Conservation (phyloP, 2,329 filamentous ascomycete species). For the Diaporthe sp. region DNA sequence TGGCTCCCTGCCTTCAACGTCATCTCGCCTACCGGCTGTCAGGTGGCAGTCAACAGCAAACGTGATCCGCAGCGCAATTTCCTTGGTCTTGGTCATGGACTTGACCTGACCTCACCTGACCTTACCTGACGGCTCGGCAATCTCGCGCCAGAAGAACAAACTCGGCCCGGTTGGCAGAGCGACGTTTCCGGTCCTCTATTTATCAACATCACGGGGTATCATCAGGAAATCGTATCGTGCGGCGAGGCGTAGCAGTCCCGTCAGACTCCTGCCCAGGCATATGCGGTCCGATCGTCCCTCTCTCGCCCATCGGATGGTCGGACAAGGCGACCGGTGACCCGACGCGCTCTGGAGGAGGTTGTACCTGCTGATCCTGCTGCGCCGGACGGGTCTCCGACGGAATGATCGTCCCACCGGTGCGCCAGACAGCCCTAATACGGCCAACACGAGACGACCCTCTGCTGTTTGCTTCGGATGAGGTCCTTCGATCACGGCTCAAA, state of each 20-base stretch:
- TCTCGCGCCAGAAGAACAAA: background rate
- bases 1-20: background rate
- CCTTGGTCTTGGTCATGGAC: too few species aligned
- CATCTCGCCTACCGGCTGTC: background rate
- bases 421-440: conserved; percentile 49
- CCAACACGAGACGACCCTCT: conserved; percentile 40
- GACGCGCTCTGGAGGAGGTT: background rate
- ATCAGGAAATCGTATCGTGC: conserved; percentile 60
- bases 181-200: background rate
- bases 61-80: background rate
- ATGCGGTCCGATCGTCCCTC: background rate
- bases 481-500: conserved; percentile 20
- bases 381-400: conserved; percentile 21
- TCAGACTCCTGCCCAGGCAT: background rate
- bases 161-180: background rate
- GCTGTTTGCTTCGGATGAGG: conserved; percentile 27
- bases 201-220: conserved; percentile 43
- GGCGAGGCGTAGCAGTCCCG: conserved; percentile 35
- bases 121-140: background rate
- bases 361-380: conserved; percentile 5
- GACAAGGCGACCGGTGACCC: background rate
- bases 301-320: background rate
- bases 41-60: background rate
- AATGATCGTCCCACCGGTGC: conserved; percentile 57
- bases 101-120: too few species aligned